phyloP scores from a whole-genome alignment of 2,329 filamentous ascomycete genomes.

The Stemphylium beticola region DNA sequence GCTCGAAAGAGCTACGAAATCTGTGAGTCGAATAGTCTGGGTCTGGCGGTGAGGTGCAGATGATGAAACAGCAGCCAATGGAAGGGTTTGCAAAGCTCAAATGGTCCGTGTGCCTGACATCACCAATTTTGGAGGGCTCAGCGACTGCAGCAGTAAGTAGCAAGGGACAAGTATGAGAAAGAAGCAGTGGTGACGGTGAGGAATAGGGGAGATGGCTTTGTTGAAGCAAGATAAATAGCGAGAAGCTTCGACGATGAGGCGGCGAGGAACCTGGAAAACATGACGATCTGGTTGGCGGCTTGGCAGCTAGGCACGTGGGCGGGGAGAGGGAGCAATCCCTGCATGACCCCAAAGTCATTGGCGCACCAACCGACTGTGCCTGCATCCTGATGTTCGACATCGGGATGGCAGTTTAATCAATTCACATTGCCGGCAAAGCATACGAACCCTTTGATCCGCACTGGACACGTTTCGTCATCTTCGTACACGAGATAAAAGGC shows the following conservation, averaged over 20 bases:
- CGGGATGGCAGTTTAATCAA: conserved; percentile 30
- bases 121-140: conserved; percentile 15
- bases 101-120: conserved; percentile 42
- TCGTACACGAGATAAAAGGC: conserved; percentile 7
- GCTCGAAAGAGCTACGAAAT: neutral
- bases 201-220: neutral
- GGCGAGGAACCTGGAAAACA: conserved; percentile 8
- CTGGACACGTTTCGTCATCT: conserved; percentile 36
- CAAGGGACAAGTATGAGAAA: neutral
- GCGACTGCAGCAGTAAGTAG: conserved; percentile 8
- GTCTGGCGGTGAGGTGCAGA: conserved; percentile 26
- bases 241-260: conserved; percentile 11
- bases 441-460: conserved; percentile 31
- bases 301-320: conserved; percentile 15
- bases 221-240: conserved; percentile 5
- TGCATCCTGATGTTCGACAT: conserved; percentile 1
- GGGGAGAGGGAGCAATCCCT: conserved; percentile 14
- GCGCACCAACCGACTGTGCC: conserved; percentile 16
- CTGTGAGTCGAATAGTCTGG: conserved; percentile 11
- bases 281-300: conserved; percentile 21
- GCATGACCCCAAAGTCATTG: conserved; percentile 17
- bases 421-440: conserved; percentile 27
- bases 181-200: neutral
- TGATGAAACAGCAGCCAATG: conserved; percentile 29
- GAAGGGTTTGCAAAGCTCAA: conserved; percentile 30